Evolutionary conservation across 768 basidiomycete species (phyloP), one percentile per base, ranked within the genome.

Genomic region (Pulveroboletus frians): DNA sequence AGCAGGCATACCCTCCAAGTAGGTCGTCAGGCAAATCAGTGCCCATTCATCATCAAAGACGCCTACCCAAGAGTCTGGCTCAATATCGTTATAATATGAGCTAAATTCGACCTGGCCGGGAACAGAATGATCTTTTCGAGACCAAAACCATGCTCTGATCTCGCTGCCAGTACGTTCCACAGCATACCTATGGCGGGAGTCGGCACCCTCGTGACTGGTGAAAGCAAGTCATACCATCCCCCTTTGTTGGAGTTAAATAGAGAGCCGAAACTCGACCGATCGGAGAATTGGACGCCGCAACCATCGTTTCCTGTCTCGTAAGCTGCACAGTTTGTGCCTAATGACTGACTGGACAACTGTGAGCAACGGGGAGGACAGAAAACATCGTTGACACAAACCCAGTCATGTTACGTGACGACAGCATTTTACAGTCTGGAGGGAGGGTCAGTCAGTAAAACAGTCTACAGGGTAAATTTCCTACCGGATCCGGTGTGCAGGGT

Each of bases 61-160:
- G 48, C 61, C 17, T 18, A 70, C 71, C 71, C 72, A 73, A 26
- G 45, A 52, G 9, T 46, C 46, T 11, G 69, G 61, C 20, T 68
- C 46, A 30, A 67, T 42, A 2, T 37, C 51, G 20, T 48, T 17
- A 11, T 53, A 9, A 13, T 31, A 50, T 11, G 50, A 50, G 21
- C 57, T 67, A 6, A 15, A 50, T 13, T 39, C 38, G 4, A 70
- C 56, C 26, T 68, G 64, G 4, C 3, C 14, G 6, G 67, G 71
- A 26, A 64, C 64, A 17, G 31, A 48, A 7, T 5, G 23, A 26
- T 55, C 61, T 23, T 55, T 51, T 29, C 74, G 63, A 17, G 70
- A 55, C 75, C 76, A 78, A 57, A 73, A 77, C 62, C 70, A 78
- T 13, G 76, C 54, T 40, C 69, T 70, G 40, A 77, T 70, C 32